Evolutionary conservation across 2,329 filamentous ascomycete genomes (phyloP).

Genomic region (Sporothrix globosa): DNA sequence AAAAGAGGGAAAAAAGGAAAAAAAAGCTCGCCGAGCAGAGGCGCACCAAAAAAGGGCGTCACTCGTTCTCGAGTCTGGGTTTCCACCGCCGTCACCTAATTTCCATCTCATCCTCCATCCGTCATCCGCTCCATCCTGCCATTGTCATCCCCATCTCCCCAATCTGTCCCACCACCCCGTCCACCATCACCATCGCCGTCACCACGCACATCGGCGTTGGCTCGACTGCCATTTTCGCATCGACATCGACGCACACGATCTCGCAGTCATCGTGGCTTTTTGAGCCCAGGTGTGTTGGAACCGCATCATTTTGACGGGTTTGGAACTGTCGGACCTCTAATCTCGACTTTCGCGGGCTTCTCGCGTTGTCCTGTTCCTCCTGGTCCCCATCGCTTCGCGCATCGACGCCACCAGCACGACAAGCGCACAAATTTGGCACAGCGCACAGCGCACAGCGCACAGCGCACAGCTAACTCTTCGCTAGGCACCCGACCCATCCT

Average conservation of each 20-base stretch:
- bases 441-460: neutral
- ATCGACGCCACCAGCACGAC: slow-evolving; percentile 18
- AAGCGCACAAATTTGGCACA: slow-evolving; percentile 6
- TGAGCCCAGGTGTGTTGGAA: neutral
- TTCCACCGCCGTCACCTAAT: slow-evolving; percentile 34
- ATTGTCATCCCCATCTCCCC: slow-evolving; percentile 22
- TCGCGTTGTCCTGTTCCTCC: neutral
- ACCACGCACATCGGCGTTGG: slow-evolving; percentile 17
- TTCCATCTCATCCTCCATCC: slow-evolving; percentile 31
- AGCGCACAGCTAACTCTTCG: neutral
- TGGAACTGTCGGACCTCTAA: neutral
- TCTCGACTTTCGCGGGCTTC: slow-evolving; percentile 11
- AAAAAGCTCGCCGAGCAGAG: slow-evolving; percentile 35
- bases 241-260: slow-evolving; percentile 3
- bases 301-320: neutral
- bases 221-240: slow-evolving; percentile 11
- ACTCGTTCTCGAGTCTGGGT: slow-evolving; percentile 25
- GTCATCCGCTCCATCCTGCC: slow-evolving; percentile 28
- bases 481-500: neutral
- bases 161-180: neutral
- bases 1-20: slow-evolving; percentile 22
- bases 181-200: slow-evolving; percentile 26
- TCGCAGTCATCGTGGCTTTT: neutral
- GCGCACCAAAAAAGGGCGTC: slow-evolving; percentile 34
- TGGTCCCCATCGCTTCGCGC: slow-evolving; percentile 22